Evolutionary conservation across 2,329 filamentous ascomycete genomes (phyloP).

Genomic region (Trichoderma guizhouense): DNA sequence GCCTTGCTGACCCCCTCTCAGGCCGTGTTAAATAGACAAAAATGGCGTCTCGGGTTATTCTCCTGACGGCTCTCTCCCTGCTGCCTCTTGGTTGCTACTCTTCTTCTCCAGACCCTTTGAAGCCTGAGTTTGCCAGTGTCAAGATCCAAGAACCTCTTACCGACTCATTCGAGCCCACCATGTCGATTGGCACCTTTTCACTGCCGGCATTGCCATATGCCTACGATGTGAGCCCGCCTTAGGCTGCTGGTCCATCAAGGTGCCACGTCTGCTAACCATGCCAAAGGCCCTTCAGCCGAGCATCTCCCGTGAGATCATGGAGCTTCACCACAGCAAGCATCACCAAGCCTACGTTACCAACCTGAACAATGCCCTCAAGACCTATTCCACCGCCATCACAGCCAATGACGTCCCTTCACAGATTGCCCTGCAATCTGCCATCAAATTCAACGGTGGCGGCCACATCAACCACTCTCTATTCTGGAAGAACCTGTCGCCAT

Average conservation of each 20-base stretch:
- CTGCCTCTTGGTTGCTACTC: constrained; percentile 5
- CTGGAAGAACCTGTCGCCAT: constrained; percentile 77
- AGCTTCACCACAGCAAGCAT: constrained; percentile 75
- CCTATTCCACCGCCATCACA: constrained; percentile 54
- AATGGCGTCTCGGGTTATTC: constrained; percentile 5
- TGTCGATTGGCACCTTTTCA: constrained; percentile 48
- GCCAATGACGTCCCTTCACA: constrained; percentile 60
- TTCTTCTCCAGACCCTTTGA: constrained; percentile 3
- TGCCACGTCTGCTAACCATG: constrained; percentile 43
- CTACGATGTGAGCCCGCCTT: constrained; percentile 60
- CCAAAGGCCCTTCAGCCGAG: constrained; percentile 64
- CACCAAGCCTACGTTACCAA: constrained; percentile 77
- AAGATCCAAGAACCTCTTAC: background rate
- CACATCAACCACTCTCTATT: constrained; percentile 93
- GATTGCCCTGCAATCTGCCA: constrained; percentile 63
- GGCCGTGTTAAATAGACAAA: background rate
- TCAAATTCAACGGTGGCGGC: constrained; percentile 88
- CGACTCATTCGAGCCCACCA: constrained; percentile 22
- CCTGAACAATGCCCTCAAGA: constrained; percentile 63
- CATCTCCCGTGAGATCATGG: constrained; percentile 77
- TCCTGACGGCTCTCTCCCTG: constrained; percentile 5
- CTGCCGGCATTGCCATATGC: constrained; percentile 66
- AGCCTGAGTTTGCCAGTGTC: constrained; percentile 11
- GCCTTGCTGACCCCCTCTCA: background rate
- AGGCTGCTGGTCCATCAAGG: constrained; percentile 12